Percentiles rank a stretch among this genome's conserved stretches.
Evolutionary conservation across 495 filamentous ascomycete genomes (phyloP).

Genomic region (Schizothecium vesticola): DNA sequence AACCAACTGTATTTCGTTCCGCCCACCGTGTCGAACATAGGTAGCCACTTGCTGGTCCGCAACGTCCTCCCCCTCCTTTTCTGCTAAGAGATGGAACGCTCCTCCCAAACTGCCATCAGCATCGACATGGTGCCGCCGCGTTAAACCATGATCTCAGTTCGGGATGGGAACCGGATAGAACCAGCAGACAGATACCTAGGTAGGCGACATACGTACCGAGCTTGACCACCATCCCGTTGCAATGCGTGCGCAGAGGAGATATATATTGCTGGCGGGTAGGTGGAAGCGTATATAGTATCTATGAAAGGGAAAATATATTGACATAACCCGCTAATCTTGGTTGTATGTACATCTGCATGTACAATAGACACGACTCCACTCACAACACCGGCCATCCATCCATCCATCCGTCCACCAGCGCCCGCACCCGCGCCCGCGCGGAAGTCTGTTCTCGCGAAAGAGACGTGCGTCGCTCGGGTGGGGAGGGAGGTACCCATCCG

Average conservation of each 20-base stretch:
- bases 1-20: not conserved
- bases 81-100: too few species aligned
- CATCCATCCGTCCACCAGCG: too few species aligned
- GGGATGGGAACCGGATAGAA: too few species aligned
- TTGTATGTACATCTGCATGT: not conserved
- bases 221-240: not conserved
- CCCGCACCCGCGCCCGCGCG: too few species aligned
- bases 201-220: too few species aligned
- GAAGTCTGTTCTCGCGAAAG: constrained; percentile 4
- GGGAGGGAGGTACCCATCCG: not conserved
- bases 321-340: not conserved
- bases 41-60: too few species aligned
- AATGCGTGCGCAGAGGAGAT: not conserved
- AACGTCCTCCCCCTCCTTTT: too few species aligned
- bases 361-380: not conserved
- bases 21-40: not conserved
- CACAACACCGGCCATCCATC: not conserved
- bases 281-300: too few species aligned
- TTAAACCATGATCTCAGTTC: too few species aligned
- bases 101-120: too few species aligned
- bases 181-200: too few species aligned
- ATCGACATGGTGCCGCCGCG: too few species aligned
- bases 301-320: not conserved
- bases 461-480: not conserved
- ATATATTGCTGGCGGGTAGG: not conserved